These are phyloP conservation scores for Sutorius australiensis DNA, from an alignment of 768 basidiomycete species.

Conservation along the genomic window DNA sequence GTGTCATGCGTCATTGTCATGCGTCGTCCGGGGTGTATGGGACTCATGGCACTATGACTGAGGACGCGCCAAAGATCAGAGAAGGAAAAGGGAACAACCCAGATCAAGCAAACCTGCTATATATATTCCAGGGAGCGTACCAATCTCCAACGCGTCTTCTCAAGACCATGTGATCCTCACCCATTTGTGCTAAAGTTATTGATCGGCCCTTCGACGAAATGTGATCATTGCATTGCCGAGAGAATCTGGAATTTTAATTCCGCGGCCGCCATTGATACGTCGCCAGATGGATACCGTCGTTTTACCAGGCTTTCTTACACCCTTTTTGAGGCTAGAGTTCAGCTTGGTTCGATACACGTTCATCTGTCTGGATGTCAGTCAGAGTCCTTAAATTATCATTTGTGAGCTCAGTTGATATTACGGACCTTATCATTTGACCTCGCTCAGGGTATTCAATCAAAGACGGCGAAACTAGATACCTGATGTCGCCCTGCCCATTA, in stretches of 20 bases:
- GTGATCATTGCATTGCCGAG: neutral
- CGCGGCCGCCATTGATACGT: neutral
- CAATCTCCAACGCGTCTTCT: neutral
- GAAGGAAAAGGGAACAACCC: neutral
- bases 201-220: neutral
- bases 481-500: neutral
- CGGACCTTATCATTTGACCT: neutral
- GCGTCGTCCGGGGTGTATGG: neutral
- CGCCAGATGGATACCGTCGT: neutral
- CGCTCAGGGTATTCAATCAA: neutral
- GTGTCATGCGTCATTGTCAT: neutral
- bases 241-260: neutral
- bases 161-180: neutral
- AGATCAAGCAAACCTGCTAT: neutral
- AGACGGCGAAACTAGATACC: neutral
- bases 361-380: neutral
- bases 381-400: neutral
- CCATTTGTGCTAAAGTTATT: no score
- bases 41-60: no score
- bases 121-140: conserved; percentile 7
- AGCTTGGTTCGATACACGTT: neutral
- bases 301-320: neutral
- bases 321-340: neutral
- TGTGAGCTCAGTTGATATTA: neutral
- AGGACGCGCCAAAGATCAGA: neutral